phyloP scores from a whole-genome alignment of 2,329 filamentous ascomycete species.

The Fusarium neocosmosporiellum region DNA sequence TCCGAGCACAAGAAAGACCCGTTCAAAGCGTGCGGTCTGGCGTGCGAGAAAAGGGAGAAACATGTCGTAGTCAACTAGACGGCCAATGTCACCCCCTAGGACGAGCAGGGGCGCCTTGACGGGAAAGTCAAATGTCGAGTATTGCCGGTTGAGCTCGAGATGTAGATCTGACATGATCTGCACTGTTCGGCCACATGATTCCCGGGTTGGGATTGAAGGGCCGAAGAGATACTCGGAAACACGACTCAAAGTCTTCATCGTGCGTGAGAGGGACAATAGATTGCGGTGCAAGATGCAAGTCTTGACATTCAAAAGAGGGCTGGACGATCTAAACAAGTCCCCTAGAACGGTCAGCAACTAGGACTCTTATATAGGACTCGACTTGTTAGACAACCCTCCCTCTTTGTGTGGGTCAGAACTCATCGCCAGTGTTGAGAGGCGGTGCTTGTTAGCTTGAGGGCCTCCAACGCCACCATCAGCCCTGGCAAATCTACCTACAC shows the following conservation, averaged over 20 bases:
- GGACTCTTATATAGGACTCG: constrained; percentile 30
- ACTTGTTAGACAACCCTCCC: constrained; percentile 1
- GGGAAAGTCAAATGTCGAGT: constrained; percentile 54
- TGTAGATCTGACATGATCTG: constrained; percentile 62
- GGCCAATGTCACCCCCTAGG: constrained; percentile 63
- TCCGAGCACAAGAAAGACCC: constrained; percentile 61
- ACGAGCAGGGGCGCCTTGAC: constrained; percentile 56
- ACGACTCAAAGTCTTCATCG: constrained; percentile 29
- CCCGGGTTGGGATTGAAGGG: constrained; percentile 12
- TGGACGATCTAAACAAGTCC: neutral
- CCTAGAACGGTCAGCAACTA: neutral
- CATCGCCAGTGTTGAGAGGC: constrained; percentile 11
- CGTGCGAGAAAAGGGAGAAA: constrained; percentile 57
- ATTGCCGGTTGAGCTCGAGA: constrained; percentile 59
- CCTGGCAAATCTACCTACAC: constrained; percentile 25
- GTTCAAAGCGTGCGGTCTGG: constrained; percentile 55
- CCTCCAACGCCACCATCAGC: constrained; percentile 34
- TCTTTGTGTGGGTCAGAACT: constrained; percentile 20
- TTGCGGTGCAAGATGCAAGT: neutral
- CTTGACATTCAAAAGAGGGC: neutral
- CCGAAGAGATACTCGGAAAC: constrained; percentile 38
- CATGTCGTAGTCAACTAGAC: constrained; percentile 57
- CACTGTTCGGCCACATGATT: constrained; percentile 35
- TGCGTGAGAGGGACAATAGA: neutral
- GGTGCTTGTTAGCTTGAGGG: constrained; percentile 34